phyloP scores from a whole-genome alignment of 208 protist species.

The Herpetomonas samuelpessoai region DNA sequence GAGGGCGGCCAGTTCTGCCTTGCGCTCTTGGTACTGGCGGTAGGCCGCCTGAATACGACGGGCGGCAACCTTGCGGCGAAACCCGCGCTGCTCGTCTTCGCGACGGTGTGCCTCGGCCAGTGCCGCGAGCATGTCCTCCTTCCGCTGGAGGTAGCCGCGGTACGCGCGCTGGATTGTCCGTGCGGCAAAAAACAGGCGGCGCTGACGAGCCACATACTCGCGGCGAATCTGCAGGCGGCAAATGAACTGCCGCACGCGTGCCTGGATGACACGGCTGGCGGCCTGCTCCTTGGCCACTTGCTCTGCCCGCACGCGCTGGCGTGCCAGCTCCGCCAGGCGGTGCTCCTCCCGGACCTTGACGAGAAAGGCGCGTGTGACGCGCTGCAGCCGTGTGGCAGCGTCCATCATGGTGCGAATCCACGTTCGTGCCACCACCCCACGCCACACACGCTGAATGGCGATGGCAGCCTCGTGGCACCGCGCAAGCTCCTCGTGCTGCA shows the following conservation, averaged over 20 bases:
- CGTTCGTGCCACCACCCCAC: constrained; percentile 63
- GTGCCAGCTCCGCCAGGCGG: constrained; percentile 32
- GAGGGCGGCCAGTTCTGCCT: constrained; percentile 28
- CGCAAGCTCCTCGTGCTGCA: constrained; percentile 56
- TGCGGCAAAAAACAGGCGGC: constrained; percentile 58
- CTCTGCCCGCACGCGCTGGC: constrained; percentile 24
- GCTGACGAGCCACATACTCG: constrained; percentile 41
- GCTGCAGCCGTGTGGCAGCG: constrained; percentile 53
- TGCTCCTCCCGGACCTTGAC: constrained; percentile 35
- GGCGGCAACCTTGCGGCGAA: constrained; percentile 57
- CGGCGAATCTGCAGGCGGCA: constrained; percentile 55
- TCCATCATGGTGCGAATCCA: constrained; percentile 46
- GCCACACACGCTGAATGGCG: constrained; percentile 75
- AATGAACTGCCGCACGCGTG: constrained; percentile 67
- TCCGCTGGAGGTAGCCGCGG: constrained; percentile 47
- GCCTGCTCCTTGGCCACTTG: constrained; percentile 35
- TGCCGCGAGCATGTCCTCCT: constrained; percentile 31
- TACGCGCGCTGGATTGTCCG: constrained; percentile 79
- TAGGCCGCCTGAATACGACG: constrained; percentile 63
- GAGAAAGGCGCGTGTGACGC: constrained; percentile 51
- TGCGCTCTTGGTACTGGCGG: constrained; percentile 43
- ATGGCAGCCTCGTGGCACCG: constrained; percentile 52
- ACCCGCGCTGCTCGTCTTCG: constrained; percentile 51
- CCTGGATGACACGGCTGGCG: constrained; percentile 59
- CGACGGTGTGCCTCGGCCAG: constrained; percentile 57